These are phyloP conservation scores for Colletotrichum sojae DNA, from an alignment of 2,329 filamentous ascomycete species.

Conservation along the genomic window DNA sequence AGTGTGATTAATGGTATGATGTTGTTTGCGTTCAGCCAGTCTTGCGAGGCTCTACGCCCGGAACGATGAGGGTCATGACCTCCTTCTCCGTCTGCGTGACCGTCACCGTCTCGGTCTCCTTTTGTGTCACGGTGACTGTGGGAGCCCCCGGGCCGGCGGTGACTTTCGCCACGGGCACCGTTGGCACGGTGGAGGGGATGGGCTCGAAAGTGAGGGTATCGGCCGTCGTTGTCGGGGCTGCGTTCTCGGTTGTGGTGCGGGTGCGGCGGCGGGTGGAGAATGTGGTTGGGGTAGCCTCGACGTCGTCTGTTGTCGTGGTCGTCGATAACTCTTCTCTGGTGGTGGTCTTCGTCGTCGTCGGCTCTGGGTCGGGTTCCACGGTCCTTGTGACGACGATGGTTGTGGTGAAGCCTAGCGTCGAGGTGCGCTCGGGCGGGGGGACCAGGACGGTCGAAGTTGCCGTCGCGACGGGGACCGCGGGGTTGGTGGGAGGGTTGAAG, in stretches of 20 bases:
- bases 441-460: conserved; percentile 36
- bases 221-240: not conserved
- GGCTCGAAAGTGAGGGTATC: conserved; percentile 13
- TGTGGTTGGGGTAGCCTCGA: not conserved
- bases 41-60: conserved; percentile 33
- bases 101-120: conserved; percentile 40
- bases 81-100: conserved; percentile 47
- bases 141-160: conserved; percentile 40
- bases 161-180: conserved; percentile 14
- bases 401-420: conserved; percentile 14
- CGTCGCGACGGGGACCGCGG: conserved; percentile 25
- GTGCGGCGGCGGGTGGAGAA: conserved; percentile 17
- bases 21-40: not conserved
- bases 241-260: conserved; percentile 10
- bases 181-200: conserved; percentile 19
- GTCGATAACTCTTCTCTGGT: conserved; percentile 27
- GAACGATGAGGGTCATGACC: conserved; percentile 32
- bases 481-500: not conserved
- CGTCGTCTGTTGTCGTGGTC: not conserved
- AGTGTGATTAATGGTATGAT: not conserved
- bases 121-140: conserved; percentile 54
- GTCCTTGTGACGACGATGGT: conserved; percentile 37
- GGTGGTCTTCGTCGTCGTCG: conserved; percentile 5
- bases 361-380: conserved; percentile 2
- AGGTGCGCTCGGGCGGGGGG: conserved; percentile 3